Base-by-base conservation (phyloP, 2,329 filamentous ascomycete genomes). In the Herpotrichia juniperi region DNA sequence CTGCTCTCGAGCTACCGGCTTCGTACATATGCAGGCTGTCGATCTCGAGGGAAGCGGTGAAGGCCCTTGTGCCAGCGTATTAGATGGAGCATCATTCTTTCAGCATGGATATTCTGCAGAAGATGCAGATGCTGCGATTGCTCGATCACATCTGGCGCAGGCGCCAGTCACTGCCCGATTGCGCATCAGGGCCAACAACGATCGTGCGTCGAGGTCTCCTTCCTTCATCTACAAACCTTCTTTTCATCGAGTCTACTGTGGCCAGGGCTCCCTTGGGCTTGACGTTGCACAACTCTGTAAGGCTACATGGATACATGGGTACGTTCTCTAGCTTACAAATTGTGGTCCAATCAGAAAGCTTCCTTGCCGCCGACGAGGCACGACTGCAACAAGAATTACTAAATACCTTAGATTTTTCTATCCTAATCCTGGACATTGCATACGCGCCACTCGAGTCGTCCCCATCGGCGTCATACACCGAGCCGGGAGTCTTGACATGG, bases 291-390 rank as follows among this genome's bases (percentile, higher is more conserved):
- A 42, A 58, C 50, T 25, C 17, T 40, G 25, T 50, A 42, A 16
- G n/a, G 48, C 40, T 53, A 42, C 46, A 34, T 16, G 11, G 6
- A 37, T 35, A 22, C 53, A 59, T 26, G 58, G 52, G 53, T 58
- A n/a, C 28, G 16, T 60, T 51, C 44, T 50, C 51, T 58, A 55
- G 48, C 49, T 53, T n/a, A n/a, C 51, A 48, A 56, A 48, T 19
- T 45, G 22, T 25, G 19, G 35, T 34, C 58, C 53, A 63, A 61
- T 63, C 42, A 54, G 8, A 19, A 3, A 6, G 10, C 17, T 11
- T 40, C 44, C 40, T 52, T 54, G 30, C 47, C 53, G 56, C 50
- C 39, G 42, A 51, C 35, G 17, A 47, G 25, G 31, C 50, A 40
- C 45, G 6, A 22, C 35, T 9, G 42, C 35, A 39, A 11, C 8